A percentile compares a stretch with the other conserved stretches of the same genome.
Evolutionary conservation across 2,329 filamentous ascomycete genomes (phyloP).

Genomic region (Colletotrichum kahawae): DNA sequence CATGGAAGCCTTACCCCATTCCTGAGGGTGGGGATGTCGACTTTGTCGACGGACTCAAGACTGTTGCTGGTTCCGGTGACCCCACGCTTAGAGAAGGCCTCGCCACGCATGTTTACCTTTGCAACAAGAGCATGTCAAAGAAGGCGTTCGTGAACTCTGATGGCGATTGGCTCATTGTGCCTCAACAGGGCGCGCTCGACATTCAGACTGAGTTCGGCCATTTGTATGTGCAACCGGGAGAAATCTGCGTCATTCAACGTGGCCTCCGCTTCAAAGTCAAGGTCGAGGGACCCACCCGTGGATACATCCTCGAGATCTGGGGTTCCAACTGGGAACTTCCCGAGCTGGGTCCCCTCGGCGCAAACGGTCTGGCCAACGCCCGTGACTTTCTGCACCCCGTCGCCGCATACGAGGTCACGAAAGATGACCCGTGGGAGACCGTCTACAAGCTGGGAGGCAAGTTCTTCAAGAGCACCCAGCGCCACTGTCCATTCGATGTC

Average conservation of each 20-base stretch:
- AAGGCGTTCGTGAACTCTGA: conserved; percentile 62
- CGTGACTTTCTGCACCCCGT: conserved; percentile 70
- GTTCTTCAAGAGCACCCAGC: conserved; percentile 65
- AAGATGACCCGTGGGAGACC: conserved; percentile 60
- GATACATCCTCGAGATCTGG: conserved; percentile 72
- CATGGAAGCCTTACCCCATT: conserved; percentile 45
- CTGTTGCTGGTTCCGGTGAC: conserved; percentile 54
- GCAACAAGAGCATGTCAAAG: conserved; percentile 51
- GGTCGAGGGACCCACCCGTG: conserved; percentile 64
- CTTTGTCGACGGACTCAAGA: conserved; percentile 52
- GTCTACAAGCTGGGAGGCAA: conserved; percentile 67
- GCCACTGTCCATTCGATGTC: conserved; percentile 73
- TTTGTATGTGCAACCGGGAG: conserved; percentile 69
- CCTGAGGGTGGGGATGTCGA: conserved; percentile 41
- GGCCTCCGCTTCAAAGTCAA: conserved; percentile 61
- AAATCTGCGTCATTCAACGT: conserved; percentile 69
- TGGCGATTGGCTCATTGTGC: conserved; percentile 70
- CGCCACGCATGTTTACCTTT: conserved; percentile 53
- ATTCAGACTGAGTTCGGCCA: conserved; percentile 73
- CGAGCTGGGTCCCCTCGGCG: conserved; percentile 70
- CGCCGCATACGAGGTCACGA: conserved; percentile 59
- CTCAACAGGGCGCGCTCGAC: conserved; percentile 68
- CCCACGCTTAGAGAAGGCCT: conserved; percentile 53
- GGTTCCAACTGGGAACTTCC: conserved; percentile 69
- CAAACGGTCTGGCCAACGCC: conserved; percentile 68